phyloP scores from a whole-genome alignment of 331 rosid species.

The Prunus yedoensis region DNA sequence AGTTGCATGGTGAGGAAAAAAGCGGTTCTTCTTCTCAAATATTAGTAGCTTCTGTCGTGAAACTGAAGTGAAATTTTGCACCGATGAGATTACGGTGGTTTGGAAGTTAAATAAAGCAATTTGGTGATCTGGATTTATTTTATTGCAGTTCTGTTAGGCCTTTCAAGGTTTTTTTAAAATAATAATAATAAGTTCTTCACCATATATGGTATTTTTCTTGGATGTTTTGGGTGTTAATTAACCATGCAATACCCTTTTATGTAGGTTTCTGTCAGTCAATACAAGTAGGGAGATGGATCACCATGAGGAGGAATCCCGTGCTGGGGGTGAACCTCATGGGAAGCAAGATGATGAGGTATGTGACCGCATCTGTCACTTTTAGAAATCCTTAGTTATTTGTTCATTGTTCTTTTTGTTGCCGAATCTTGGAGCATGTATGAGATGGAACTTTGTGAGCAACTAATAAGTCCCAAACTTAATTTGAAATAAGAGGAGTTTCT shows the following conservation, averaged over 20 bases:
- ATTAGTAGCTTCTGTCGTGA: background rate
- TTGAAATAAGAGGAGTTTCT: background rate
- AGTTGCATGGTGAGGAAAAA: background rate
- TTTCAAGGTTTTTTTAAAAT: background rate
- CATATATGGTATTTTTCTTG: background rate
- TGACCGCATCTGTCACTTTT: slow-evolving; percentile 18
- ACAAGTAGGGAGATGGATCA: slow-evolving; percentile 62
- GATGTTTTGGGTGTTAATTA: slow-evolving; percentile 7
- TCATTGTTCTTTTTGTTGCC: background rate
- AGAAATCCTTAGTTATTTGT: background rate
- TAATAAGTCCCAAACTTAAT: background rate
- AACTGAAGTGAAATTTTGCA: background rate
- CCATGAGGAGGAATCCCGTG: slow-evolving; percentile 66
- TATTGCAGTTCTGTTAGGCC: background rate
- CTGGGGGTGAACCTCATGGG: slow-evolving; percentile 53
- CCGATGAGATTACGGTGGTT: background rate
- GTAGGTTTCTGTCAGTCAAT: slow-evolving; percentile 25
- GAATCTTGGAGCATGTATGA: background rate
- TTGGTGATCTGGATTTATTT: background rate
- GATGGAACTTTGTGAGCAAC: background rate
- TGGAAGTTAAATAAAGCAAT: background rate
- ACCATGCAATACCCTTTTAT: slow-evolving; percentile 17
- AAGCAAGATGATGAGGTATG: slow-evolving; percentile 88
- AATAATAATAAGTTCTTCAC: background rate
- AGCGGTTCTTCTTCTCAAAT: background rate